Percentiles rank a stretch among this genome's conserved stretches.
Conservation (phyloP, 1,284 basidiomycete genomes). For the Ceratobasidium sp. region DNA sequence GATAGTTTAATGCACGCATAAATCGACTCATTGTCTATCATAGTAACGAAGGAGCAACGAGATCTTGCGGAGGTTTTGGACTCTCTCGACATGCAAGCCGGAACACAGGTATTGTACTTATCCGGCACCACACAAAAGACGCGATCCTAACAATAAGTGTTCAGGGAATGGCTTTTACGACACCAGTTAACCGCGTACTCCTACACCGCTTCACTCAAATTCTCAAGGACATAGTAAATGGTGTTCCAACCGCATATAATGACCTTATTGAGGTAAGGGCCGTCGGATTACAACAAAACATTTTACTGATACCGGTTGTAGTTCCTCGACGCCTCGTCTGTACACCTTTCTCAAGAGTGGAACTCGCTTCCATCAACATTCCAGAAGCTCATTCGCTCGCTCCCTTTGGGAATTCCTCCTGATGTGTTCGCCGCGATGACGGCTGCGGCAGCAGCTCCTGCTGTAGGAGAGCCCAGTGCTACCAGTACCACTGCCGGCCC, state of each 20-base stretch:
- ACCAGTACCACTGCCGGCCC: background rate
- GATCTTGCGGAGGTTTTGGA: conserved; percentile 38
- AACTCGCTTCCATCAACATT: conserved; percentile 30
- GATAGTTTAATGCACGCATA: background rate
- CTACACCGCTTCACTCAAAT: conserved; percentile 36
- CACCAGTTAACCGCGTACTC: conserved; percentile 19
- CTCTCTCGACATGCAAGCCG: conserved; percentile 37
- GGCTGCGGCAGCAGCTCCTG: conserved; percentile 23
- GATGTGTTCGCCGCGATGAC: conserved; percentile 40
- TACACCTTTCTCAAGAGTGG: conserved; percentile 34
- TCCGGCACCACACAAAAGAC: background rate
- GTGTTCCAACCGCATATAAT: conserved; percentile 42
- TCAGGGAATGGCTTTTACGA: conserved; percentile 38
- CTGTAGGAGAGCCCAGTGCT: background rate
- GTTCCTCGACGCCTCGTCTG: conserved; percentile 38
- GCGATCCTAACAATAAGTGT: background rate
- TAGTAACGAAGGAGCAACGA: conserved; percentile 36
- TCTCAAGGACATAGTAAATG: conserved; percentile 35
- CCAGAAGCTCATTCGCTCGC: conserved; percentile 39
- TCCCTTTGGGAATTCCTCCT: conserved; percentile 32
- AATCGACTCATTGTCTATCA: background rate
- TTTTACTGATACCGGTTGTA: background rate
- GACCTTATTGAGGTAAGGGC: conserved; percentile 34
- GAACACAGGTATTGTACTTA: conserved; percentile 14
- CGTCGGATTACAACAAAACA: background rate